Evolutionary conservation across 2,329 filamentous ascomycete species (phyloP), one percentile per base, ranked within the genome.

Genomic region (Zymoseptoria crescenta): DNA sequence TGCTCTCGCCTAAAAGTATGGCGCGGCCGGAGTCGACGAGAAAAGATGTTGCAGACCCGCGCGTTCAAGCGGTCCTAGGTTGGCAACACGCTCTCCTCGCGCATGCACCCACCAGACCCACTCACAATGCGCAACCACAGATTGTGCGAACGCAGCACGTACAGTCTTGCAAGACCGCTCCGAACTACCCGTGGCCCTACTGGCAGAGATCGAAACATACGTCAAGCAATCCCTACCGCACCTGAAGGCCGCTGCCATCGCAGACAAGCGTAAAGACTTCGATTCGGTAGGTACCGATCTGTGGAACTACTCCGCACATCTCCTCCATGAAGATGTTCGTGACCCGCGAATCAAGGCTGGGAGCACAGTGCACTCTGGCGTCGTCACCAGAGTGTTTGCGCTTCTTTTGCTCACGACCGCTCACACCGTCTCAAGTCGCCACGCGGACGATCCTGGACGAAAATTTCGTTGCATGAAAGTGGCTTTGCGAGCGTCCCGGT

Each of bases 371-470:
- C 59, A 61, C 52, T 54, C 59, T 24, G 57, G 60, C 55, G 49
- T 74, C 2, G 60, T 73, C 70, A 73, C 80, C 4, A 79, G 80
- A 48, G 74, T 77, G 4, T 80, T 92, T 65, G 82, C 88, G 0
- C 91, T 89, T 67, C 74, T 86, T 13, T 73, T 93, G 58, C 76
- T 96, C 13, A 83, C 87, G 50, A 75, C 82, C 50, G 82, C 81
- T 59, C 75, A 81, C 65, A 68, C 73, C 58, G 55, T 58, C n/a
- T 64, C 65, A 8, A 49, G 60, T 19, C 63, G 63, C 21, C 67
- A 64, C n/a, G 54, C 61, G 16, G 60, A 59, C 60, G 63, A 61
- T 60, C 69, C 50, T 66, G 67, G 52, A 66, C 68, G 73, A 59
- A 69, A 65, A 16, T 70, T 84, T 29, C 82, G 87, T 57, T 72